These are phyloP conservation scores for Agrocybe pediades DNA, from an alignment of 768 basidiomycete genomes.

Conservation along the genomic window DNA sequence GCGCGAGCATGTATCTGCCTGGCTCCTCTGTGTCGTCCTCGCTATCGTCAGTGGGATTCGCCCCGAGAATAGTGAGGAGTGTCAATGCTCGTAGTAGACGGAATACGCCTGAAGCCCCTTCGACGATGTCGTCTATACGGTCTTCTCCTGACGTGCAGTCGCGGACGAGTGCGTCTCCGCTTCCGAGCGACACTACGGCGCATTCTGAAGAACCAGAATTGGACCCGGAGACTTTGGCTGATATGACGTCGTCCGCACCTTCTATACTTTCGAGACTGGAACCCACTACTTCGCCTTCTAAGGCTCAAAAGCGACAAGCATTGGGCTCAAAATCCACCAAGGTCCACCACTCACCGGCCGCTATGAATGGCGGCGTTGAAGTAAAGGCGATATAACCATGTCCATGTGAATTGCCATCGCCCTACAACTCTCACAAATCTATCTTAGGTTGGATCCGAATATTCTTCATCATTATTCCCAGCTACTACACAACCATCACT, in stretches of 20 bases:
- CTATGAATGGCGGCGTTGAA: background rate
- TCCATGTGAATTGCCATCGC: background rate
- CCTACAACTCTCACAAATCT: background rate
- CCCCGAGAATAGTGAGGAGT: conserved; percentile 56
- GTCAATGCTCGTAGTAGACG: conserved; percentile 40
- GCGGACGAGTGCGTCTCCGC: background rate
- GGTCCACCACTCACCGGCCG: conserved; percentile 11
- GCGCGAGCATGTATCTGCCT: conserved; percentile 18
- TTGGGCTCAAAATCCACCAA: conserved; percentile 22
- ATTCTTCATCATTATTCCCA: background rate
- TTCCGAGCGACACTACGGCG: conserved; percentile 6
- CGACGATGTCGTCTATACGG: background rate
- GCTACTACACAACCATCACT: too few relatives aligned
- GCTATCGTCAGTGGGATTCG: conserved; percentile 28
- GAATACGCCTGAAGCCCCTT: conserved; percentile 7
- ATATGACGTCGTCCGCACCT: conserved; percentile 28
- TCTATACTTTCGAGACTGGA: conserved; percentile 18
- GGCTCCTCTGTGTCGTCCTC: conserved; percentile 15
- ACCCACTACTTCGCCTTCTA: conserved; percentile 3
- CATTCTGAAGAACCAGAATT: background rate
- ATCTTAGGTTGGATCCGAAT: background rate
- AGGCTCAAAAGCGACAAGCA: background rate
- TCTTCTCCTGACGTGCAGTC: conserved; percentile 1
- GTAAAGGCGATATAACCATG: conserved; percentile 11
- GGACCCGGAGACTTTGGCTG: conserved; percentile 13